A percentile compares a stretch with the other conserved stretches of the same genome.
Conservation (phyloP, 1,139 yeast species). For the Hemisphaericaspora lyxosophila region DNA sequence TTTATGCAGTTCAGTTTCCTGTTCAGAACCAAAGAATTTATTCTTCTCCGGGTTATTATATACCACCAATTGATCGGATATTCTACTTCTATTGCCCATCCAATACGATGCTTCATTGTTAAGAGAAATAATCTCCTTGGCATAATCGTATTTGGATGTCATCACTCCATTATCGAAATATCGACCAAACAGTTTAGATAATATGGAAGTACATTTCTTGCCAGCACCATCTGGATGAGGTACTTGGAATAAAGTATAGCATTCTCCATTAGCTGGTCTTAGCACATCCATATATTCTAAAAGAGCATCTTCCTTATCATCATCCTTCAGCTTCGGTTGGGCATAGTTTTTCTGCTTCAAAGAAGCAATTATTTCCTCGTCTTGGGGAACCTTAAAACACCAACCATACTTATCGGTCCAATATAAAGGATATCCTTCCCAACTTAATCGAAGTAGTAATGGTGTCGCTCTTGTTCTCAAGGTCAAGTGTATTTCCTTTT, state of each 20-base stretch:
- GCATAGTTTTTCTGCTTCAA: slow-evolving; percentile 56
- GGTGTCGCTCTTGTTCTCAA: slow-evolving; percentile 78
- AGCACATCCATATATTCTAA: slow-evolving; percentile 23
- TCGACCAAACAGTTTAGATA: slow-evolving; percentile 72
- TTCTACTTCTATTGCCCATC: slow-evolving; percentile 87
- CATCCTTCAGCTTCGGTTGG: too few relatives aligned
- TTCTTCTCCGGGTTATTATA: slow-evolving; percentile 33
- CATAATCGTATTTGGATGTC: slow-evolving; percentile 69
- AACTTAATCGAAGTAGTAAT: slow-evolving; percentile 67
- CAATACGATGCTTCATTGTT: slow-evolving; percentile 87
- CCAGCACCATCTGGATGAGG: slow-evolving; percentile 89
- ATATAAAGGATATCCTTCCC: slow-evolving; percentile 82
- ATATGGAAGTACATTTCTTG: slow-evolving; percentile 72
- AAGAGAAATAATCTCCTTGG: slow-evolving; percentile 72
- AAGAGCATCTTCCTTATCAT: slow-evolving; percentile 29
- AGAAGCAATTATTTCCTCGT: slow-evolving; percentile 32
- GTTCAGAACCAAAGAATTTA: slow-evolving; percentile 25
- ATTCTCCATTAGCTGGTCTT: slow-evolving; percentile 22
- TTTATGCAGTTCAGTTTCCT: slow-evolving; percentile 22
- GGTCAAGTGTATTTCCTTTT: slow-evolving; percentile 54
- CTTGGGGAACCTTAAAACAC: slow-evolving; percentile 69
- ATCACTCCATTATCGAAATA: slow-evolving; percentile 74
- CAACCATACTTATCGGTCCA: slow-evolving; percentile 86
- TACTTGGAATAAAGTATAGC: slow-evolving; percentile 57
- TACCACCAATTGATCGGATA: slow-evolving; percentile 82